Evolutionary conservation across 176 grass and related monocot species (phyloP), one percentile per base, ranked within the genome.

Genomic region (Oryza meyeriana): DNA sequence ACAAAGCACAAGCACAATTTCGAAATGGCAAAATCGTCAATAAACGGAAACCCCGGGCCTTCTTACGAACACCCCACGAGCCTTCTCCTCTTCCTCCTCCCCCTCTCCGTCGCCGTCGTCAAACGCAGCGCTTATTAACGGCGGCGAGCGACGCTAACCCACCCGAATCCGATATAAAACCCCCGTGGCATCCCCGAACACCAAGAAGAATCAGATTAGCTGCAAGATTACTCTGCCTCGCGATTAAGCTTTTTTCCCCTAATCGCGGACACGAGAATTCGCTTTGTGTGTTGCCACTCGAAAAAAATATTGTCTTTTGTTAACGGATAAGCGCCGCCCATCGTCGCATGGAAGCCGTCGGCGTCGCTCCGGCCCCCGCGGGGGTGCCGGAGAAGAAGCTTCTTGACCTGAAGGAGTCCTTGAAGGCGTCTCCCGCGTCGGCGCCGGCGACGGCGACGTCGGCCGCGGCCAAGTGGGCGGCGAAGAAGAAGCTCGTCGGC

Each of bases 401-500:
- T 2, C 64, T 92, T 17, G 87, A 90, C 42, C 87, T 88, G 50
- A 81, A 85, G 91, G 79, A 63, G 4, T 47, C 85, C 40, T 57
- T 81, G 11, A 74, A 67, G 52, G 75, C 66, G 22, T 47, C 39
- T 41, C 39, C 39, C 35, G 48, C 48, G 45, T 0, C 40, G 40
- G 3, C 40, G 12, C 6, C 50, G 5, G 47, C 74, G 80, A 59
- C 70, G 62, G 29, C 61, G 84, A 40, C 44, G 50, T 55, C 50
- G 50, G 3, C n/a, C 44, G 87, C 64, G 9, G 64, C 50, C 14
- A 90, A 98, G 87, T 42, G 62, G 73, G 81, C 79, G 31, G 27
- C 80, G 57, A 88, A 66, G 84, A 87, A 85, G 78, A 98, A 98
- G 82, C 79, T 95, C 62, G 82, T 95, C 12, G 45, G 57, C 75